Evolutionary conservation across 768 basidiomycete species (phyloP), one percentile per base, ranked within the genome.

Genomic region (Rhodotorula paludigena): DNA sequence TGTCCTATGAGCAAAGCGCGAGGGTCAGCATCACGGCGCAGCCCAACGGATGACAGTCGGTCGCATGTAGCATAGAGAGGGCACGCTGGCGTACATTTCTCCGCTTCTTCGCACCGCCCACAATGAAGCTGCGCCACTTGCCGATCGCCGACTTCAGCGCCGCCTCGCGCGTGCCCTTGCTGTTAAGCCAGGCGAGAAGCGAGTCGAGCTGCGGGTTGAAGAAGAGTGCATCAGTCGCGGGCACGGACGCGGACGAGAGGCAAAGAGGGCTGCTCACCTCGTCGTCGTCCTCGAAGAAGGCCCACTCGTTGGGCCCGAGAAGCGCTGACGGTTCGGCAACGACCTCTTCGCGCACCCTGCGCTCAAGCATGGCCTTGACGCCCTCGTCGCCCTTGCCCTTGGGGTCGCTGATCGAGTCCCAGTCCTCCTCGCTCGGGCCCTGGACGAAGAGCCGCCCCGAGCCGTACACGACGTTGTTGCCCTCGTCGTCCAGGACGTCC

Each of bases 381-480:
- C 85, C 81, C 74, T 84, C 82, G 61, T 83, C 81, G 47, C 68
- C 66, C 58, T 70, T 56, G 39, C 56, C 48, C 67, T 65, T 47
- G 33, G 48, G 16, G 38, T 63, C 65, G 25, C 49, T 44, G 74
- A 89, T 78, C n/a, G 88, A 78, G 64, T 89, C 87, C 63, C 85
- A 72, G 69, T 97, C 96, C 75, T 86, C 84, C 73, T 87, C 85
- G 71, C 87, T 89, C 33, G 90, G 90, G 1, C 94, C 96, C 78
- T 99, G 96, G 36, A 99, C 79, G 77, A 97, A 96, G 55, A 99
- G 76, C 59, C 94, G 82, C 10, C 92, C 96, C 28, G 92, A 87
- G 16, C 92, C 91, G 75, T 90, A 94, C 77, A 87, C 84, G 36
- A 86, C 84, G 7, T 89, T 89, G 23, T 89, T 89, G 70, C 85